Percentiles rank a stretch among this genome's conserved stretches.
Conservation (phyloP, 164 flowering plant species). For the Umbellularia californica region DNA sequence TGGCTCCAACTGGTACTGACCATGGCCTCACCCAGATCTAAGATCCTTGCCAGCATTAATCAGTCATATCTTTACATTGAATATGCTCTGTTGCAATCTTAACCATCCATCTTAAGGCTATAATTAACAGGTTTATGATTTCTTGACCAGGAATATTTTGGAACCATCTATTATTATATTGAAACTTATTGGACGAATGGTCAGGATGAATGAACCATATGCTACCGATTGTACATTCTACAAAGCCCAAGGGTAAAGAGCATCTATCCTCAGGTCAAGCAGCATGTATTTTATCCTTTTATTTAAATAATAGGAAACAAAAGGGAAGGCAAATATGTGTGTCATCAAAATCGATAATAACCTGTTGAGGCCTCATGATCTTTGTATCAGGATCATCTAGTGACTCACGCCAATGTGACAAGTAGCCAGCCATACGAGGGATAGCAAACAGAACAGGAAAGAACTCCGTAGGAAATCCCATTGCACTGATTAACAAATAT, state of each 20-base stretch:
- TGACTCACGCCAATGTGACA: slow-evolving; percentile 95
- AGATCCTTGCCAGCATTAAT: too few relatives aligned
- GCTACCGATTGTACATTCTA: too few relatives aligned
- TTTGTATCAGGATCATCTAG: slow-evolving; percentile 99
- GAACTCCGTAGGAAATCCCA: slow-evolving; percentile 97
- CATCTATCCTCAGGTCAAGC: background rate
- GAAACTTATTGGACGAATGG: too few relatives aligned
- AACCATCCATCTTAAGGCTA: too few relatives aligned
- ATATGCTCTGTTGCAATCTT: too few relatives aligned
- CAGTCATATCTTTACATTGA: too few relatives aligned
- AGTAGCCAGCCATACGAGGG: slow-evolving; percentile 98
- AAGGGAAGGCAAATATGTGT: background rate
- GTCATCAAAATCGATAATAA: slow-evolving; percentile 15
- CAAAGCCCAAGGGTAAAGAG: too few relatives aligned
- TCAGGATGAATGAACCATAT: too few relatives aligned
- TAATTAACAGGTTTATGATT: too few relatives aligned
- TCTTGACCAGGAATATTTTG: too few relatives aligned
- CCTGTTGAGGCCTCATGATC: slow-evolving; percentile 98
- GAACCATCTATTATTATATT: too few relatives aligned
- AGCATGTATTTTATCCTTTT: background rate
- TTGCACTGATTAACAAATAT: slow-evolving; percentile 58
- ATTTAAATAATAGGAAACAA: background rate
- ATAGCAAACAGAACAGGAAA: slow-evolving; percentile 93
- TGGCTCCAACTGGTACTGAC: background rate
- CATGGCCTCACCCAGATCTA: background rate